Base-by-base conservation (phyloP, 2,329 filamentous ascomycete species). In the Pseudogymnoascus sp. region DNA sequence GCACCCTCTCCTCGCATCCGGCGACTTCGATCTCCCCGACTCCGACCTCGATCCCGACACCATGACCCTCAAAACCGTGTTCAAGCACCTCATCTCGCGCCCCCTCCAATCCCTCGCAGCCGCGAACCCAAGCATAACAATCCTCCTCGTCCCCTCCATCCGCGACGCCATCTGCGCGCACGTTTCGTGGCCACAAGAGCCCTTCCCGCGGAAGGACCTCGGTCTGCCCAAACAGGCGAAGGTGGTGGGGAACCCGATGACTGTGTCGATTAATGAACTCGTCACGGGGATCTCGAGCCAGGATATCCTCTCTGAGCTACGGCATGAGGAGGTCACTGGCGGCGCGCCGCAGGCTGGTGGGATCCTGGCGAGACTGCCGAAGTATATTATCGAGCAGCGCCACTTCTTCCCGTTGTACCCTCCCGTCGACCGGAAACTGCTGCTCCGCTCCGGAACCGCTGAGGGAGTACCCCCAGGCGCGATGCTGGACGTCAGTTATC, bases 381-480 rank as follows among this genome's bases (percentile, higher is more conserved):
- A 86, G 19, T 88, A 95, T 68, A 75, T 99, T 16, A 84, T 99
- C 63, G 89, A 96, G 75, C 95, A 98, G 77, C 81, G 93, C 6
- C 92, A 95, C 72, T 98, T 93, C 75, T 91, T 91, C 70, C 95
- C 95, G 0, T 77, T 98, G 0, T 97, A 93, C 72, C 95, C 95
- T 5, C 87, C 93, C 0, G 82, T 87, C 11, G 86, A 89, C 60
- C 82, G 92, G 59, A 81, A 84, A 63, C 84, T 79, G 67, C 77
- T 91, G 62, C 86, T 88, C 31, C 88, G 83, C 72, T 85, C 85
- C 1, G 86, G 86, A 0, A 84, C 82, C 1, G 80, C 78, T 16
- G 81, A 83, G 64, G 84, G 82, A 0, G 70, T 84, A 38, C 85
- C 84, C 4, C 87, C 89, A 0, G 93, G 93, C 0, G 86, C 91